Evolutionary conservation across 2,329 filamentous ascomycete species (phyloP).

Genomic region (Sporothrix variecibatus): DNA sequence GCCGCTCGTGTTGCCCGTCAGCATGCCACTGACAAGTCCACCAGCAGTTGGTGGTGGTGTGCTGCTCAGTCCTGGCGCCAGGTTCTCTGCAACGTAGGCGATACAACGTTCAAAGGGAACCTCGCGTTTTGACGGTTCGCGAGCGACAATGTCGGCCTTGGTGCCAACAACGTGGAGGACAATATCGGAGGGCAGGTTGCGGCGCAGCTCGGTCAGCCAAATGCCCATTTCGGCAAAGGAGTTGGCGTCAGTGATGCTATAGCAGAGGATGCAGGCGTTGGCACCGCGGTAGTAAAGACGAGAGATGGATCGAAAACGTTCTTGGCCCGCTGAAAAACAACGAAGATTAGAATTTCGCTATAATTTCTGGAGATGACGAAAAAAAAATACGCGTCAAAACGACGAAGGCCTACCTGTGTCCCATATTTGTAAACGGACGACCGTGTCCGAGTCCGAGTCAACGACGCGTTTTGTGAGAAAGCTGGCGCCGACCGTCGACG

Average conservation of each 20-base stretch:
- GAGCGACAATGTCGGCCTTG: conserved; percentile 85
- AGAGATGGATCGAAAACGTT: conserved; percentile 92
- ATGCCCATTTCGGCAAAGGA: conserved; percentile 91
- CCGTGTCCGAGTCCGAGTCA: conserved; percentile 81
- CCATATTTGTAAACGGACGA: conserved; percentile 93
- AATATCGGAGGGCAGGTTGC: conserved; percentile 74
- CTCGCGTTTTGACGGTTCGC: conserved; percentile 74
- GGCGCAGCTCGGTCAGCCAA: conserved; percentile 83
- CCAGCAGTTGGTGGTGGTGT: conserved; percentile 66
- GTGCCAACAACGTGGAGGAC: conserved; percentile 95
- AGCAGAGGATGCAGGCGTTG: conserved; percentile 91
- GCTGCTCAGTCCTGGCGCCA: conserved; percentile 68
- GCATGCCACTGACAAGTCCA: conserved; percentile 30
- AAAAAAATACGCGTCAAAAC: neutral
- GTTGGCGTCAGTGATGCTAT: conserved; percentile 83
- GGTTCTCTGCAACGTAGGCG: conserved; percentile 89
- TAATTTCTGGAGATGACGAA: neutral
- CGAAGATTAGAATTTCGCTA: neutral
- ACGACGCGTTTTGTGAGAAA: conserved; percentile 79
- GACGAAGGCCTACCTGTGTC: conserved; percentile 65
- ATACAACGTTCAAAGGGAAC: conserved; percentile 96
- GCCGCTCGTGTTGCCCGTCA: conserved; percentile 27
- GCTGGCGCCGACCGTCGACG: conserved; percentile 76
- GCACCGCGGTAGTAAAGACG: conserved; percentile 95
- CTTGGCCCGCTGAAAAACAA: conserved; percentile 69